Evolutionary conservation across 2,329 filamentous ascomycete genomes (phyloP).

Genomic region (Xylaria sp.): DNA sequence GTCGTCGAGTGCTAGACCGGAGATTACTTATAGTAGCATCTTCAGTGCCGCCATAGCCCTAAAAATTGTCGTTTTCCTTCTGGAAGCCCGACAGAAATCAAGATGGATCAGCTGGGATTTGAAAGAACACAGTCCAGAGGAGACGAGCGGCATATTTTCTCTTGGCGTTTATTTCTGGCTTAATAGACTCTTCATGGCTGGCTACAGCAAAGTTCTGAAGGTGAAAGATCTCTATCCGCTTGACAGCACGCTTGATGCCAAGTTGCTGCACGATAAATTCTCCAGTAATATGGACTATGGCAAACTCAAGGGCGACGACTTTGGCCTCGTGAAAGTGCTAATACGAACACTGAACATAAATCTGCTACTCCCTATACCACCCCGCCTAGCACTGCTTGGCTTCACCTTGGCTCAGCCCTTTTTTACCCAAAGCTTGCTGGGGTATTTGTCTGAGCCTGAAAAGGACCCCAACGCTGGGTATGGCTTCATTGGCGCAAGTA

Average conservation of each 20-base stretch:
- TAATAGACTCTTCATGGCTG: conserved; percentile 49
- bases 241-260: conserved; percentile 39
- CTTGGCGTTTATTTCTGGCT: conserved; percentile 49
- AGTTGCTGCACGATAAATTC: conserved; percentile 38
- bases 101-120: conserved; percentile 53
- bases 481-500: conserved; percentile 56
- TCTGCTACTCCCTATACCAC: conserved; percentile 43
- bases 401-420: conserved; percentile 52
- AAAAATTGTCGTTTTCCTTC: conserved; percentile 51
- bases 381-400: conserved; percentile 44
- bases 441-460: conserved; percentile 44
- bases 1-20: conserved; percentile 7
- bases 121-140: conserved; percentile 53
- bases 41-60: conserved; percentile 51
- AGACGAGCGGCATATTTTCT: conserved; percentile 47
- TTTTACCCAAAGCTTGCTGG: conserved; percentile 48
- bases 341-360: conserved; percentile 35
- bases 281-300: conserved; percentile 29
- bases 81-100: conserved; percentile 54
- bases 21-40: conserved; percentile 46
- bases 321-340: conserved; percentile 35
- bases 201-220: conserved; percentile 50
- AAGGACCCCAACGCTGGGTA: conserved; percentile 49
- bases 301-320: conserved; percentile 25
- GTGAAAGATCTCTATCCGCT: conserved; percentile 51